phyloP scores from a whole-genome alignment of 768 basidiomycete species.

The Podaxis sp. region DNA sequence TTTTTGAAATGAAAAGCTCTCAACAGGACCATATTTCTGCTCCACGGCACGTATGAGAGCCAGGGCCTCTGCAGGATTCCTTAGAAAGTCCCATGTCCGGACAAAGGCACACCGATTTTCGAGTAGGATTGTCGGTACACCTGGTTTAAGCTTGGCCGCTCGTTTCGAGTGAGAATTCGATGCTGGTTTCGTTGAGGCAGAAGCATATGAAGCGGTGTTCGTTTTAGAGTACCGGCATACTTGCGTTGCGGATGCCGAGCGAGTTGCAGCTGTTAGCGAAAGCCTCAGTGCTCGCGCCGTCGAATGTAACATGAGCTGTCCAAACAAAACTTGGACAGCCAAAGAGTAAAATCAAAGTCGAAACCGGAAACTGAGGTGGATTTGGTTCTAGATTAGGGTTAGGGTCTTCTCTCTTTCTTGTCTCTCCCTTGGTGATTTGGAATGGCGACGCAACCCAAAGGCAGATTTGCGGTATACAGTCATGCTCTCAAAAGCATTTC shows the following conservation, averaged over 20 bases:
- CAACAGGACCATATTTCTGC: slow-evolving; percentile 44
- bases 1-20: slow-evolving; percentile 37
- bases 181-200: background rate
- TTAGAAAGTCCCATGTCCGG: slow-evolving; percentile 34
- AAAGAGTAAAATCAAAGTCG: background rate
- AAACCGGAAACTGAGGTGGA: background rate
- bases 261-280: background rate
- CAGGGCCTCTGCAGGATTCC: slow-evolving; percentile 45
- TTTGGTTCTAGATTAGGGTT: background rate
- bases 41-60: slow-evolving; percentile 53
- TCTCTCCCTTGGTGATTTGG: background rate
- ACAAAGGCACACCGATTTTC: slow-evolving; percentile 26
- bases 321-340: background rate
- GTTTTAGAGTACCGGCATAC: background rate
- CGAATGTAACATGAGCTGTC: background rate
- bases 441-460: slow-evolving; percentile 18
- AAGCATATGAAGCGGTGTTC: background rate
- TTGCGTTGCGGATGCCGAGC: background rate
- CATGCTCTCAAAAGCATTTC: slow-evolving; percentile 57
- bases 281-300: background rate
- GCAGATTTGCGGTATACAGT: slow-evolving; percentile 44
- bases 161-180: background rate
- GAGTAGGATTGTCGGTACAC: background rate
- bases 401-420: background rate
- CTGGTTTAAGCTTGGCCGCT: background rate